Evolutionary conservation across 2,329 filamentous ascomycete species (phyloP), one percentile per base, ranked within the genome.

Genomic region (Paracoccidioides lutzii): DNA sequence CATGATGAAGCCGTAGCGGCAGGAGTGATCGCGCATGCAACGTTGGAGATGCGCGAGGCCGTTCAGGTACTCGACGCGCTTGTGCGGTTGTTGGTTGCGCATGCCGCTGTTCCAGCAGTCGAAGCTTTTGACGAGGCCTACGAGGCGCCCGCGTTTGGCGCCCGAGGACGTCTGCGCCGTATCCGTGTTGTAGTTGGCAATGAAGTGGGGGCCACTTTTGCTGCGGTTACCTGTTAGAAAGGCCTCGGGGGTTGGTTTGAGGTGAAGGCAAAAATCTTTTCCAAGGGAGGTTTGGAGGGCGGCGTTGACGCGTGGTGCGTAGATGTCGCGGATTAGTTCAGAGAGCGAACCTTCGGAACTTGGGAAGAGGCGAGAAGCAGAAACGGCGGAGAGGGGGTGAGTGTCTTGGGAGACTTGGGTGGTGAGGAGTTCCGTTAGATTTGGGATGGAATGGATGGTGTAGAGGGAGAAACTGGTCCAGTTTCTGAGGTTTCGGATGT

Each of bases 81-180:
- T 87, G 70, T 89, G 81, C 60, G 90, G 88, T 46, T 84, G 83
- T 69, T 94, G 88, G 58, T 84, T 82, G 58, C 90, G 87, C 88
- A 95, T 95, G 59, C 87, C 88, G 0, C 89, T 93, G 77, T 95
- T 95, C 87, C 94, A 96, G 64, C 88, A 85, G 70, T 95, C 87
- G 67, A 91, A 96, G 68, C 83, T 86, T 73, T 91, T 91, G 64
- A 94, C 87, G n/a, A 96, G 79, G 5, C 91, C 88, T 51, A 91
- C 84, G 10, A 90, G 80, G 37, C 87, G 82, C 30, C 85, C 66
- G 70, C 82, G 66, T 65, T 78, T 59, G 72, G 72, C 69, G 9
- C 77, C 77, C 4, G 75, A 71, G 57, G 73, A 69, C 3, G 77
- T 76, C 8, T 67, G 66, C 12, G 77, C 76, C 3, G 68, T 73